phyloP scores from a whole-genome alignment of 192 early-diverging fungal species.

The Coemansia sp. region DNA sequence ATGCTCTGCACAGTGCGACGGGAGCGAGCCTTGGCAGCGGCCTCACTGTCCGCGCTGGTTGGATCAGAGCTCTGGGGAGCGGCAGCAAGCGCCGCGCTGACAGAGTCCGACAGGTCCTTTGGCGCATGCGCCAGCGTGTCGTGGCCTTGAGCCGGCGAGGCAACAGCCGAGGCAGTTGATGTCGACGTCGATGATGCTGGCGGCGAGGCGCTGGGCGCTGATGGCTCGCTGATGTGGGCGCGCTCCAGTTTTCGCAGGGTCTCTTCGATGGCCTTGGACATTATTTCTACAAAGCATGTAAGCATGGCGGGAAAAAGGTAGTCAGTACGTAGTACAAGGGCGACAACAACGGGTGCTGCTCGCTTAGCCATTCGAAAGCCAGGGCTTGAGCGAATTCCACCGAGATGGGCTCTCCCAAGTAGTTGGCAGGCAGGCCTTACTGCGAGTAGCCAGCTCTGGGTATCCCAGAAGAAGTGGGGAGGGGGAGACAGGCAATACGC shows the following conservation, averaged over 20 bases:
- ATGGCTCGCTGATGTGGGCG: slow-evolving; percentile 37
- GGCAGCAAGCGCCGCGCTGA: background rate
- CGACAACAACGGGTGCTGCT: background rate
- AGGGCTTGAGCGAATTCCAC: background rate
- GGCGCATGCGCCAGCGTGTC: slow-evolving; percentile 12
- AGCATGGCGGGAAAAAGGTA: background rate
- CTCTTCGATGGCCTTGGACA: slow-evolving; percentile 58
- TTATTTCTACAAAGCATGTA: slow-evolving; percentile 33
- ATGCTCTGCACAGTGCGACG: slow-evolving; percentile 58
- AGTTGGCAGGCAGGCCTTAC: background rate
- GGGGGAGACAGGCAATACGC: slow-evolving; percentile 7
- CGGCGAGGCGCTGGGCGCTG: slow-evolving; percentile 20
- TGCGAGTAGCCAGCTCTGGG: slow-evolving; percentile 5
- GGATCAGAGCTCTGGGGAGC: slow-evolving; percentile 8
- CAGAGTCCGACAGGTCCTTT: slow-evolving; percentile 15
- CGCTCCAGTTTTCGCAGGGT: slow-evolving; percentile 54
- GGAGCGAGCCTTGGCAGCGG: slow-evolving; percentile 25
- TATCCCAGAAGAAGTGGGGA: background rate
- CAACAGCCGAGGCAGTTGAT: slow-evolving; percentile 33
- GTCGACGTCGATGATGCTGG: slow-evolving; percentile 19
- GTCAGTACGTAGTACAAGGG: background rate
- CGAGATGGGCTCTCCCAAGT: background rate
- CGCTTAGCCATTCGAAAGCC: background rate
- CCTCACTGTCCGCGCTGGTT: slow-evolving; percentile 13
- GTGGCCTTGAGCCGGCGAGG: slow-evolving; percentile 28